Base-by-base conservation (phyloP, 78 protist species). In the slime mould (Dictyostelium discoideum) region DNA sequence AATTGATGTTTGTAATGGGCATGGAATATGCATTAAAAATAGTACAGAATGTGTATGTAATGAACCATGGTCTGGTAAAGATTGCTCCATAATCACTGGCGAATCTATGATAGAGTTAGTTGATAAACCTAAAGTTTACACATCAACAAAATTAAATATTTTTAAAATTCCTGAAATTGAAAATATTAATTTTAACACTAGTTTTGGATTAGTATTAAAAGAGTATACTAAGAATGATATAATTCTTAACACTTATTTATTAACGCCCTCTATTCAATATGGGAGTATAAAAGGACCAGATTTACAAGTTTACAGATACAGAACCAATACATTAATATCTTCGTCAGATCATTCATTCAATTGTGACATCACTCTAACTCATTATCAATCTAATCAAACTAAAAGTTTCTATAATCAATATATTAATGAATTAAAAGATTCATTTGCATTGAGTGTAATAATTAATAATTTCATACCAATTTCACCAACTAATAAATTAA, bases 61-160 rank as follows among this genome's bases (percentile, higher is more conserved):
- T 22, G 84, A 77, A 77, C 63, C 63, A 40, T 77, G 84, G 84
- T 40, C 54, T 3, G 84, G 84, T 42, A 18, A 40, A 14, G 84
- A 77, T 42, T 77, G 84, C 42, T 77, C 84, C 37, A 74, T 2
- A 9, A 37, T 74, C 11, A 5, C 40, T 18, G 40, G 81, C 0
- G n/a, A 74, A 11, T 37, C 81, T 37, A 74, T 74, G 44, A 4
- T 37, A 22, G 29, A 24, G 0, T 24, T 65, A 8, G 24, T 65
- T 32, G 24, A 4, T n/a, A 24, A 54, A 54, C 65, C 65, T 8
- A 54, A 20, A 16, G 1, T 54, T 54, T 16, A 54, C 11, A 54
- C 65, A 13, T 16, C 65, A 16, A 54, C 65, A 0, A 54, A 54
- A 54, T 16, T 54, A 54, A 54, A 54, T n/a, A 24, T 65, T n/a